Evolutionary conservation across 768 basidiomycete species (phyloP), one percentile per base, ranked within the genome.

Genomic region (Suillus luteus): DNA sequence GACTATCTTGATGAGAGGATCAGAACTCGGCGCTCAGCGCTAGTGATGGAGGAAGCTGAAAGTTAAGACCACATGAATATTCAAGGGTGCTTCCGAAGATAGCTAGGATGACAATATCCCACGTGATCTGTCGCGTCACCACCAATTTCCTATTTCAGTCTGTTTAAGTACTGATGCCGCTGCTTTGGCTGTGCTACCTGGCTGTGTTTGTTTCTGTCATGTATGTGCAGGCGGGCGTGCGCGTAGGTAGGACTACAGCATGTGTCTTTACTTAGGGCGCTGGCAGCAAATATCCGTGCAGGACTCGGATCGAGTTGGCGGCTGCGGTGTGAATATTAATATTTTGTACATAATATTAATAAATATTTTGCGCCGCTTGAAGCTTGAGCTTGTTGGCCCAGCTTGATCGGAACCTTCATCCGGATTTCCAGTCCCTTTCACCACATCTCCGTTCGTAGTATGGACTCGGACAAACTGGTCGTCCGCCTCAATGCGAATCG

Each of bases 1-100:
- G 19, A 54, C 10, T 54, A 12, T n/a, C 33, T 54, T 33, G 33
- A 35, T 12, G 10, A 35, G 31, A 52, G 31, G 31, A 11, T 10
- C 17, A 33, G 8, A 11, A 3, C 19, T 35, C 19, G 11, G 17
- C 19, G 17, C 15, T 19, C 31, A 54, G 33, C 5, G 52, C 11
- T 54, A 33, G n/a, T 35, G 19, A 2, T 54, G 10, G 10, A 11
- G 52, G 6, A 8, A 54, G 33, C 33, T 54, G 52, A 19, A 54
- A 54, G 51, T 11, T 33, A 54, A 19, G 52, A 54, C 31, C 52
- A 54, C 52, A 54, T 54, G 52, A 54, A 31, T 12, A n/a, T 12
- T 22, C 46, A 46, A 22, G n/a, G 22, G 4, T 22, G 12, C 17
- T 19, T 43, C 17, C 41, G 15, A 41, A 41, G 38, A 38, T 38